Percentiles rank a stretch among this genome's conserved stretches.
Conservation (phyloP, 805 yeast species). For the Lachancea sp. region DNA sequence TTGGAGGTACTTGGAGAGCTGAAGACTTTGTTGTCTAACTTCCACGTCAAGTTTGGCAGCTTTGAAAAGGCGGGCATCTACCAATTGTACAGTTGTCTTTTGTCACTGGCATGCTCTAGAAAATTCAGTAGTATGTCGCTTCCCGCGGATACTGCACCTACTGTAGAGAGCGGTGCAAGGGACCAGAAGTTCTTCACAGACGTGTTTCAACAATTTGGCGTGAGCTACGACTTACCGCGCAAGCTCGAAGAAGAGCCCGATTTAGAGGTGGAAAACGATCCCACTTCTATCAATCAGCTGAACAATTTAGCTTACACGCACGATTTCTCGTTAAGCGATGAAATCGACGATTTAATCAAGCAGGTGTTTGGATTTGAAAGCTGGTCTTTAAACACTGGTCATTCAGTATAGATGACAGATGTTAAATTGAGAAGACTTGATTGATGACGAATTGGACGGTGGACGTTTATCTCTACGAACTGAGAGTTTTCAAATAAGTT, state of each 20-base stretch:
- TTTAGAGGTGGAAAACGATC: conserved; percentile 20
- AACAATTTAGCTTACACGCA: conserved; percentile 26
- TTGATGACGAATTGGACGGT: too few relatives aligned
- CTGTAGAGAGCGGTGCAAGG: conserved; percentile 5
- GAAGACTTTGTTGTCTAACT: conserved; percentile 24
- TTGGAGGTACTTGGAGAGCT: conserved; percentile 28
- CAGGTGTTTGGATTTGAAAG: conserved; percentile 28
- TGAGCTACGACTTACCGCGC: conserved; percentile 19
- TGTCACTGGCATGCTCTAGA: conserved; percentile 27
- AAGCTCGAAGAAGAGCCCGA: conserved; percentile 23
- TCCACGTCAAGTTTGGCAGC: conserved; percentile 19
- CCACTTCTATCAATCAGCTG: conserved; percentile 24
- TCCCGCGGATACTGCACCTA: conserved; percentile 3
- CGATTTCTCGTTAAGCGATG: conserved; percentile 33
- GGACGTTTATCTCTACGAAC: too few relatives aligned
- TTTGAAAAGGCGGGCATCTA: conserved; percentile 25
- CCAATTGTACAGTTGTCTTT: conserved; percentile 30
- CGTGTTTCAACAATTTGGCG: conserved; percentile 16
- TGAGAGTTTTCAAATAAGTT: too few relatives aligned
- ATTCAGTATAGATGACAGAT: conserved; percentile 7
- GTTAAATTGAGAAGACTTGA: too few relatives aligned
- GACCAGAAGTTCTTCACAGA: conserved; percentile 22
- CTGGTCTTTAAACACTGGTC: conserved; percentile 11
- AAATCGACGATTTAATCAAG: conserved; percentile 32
- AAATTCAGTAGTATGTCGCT: conserved; percentile 18